phyloP scores from a whole-genome alignment of 2,329 filamentous ascomycete species.

The Clathrospora elynae region DNA sequence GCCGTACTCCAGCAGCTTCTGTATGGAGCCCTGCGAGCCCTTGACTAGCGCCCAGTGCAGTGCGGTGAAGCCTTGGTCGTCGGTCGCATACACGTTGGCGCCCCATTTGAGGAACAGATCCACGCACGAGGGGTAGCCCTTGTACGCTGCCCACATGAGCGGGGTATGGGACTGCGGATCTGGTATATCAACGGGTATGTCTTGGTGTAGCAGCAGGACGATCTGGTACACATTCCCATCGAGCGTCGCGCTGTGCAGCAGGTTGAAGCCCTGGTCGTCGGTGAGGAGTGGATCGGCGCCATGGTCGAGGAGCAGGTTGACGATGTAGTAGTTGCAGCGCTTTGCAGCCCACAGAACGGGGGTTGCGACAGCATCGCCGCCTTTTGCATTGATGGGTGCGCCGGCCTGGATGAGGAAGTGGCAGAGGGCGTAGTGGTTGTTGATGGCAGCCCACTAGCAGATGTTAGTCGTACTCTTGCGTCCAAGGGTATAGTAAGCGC shows the following conservation, averaged over 20 bases:
- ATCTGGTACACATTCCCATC: slow-evolving; percentile 94
- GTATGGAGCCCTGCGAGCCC: slow-evolving; percentile 84
- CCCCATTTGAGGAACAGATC: slow-evolving; percentile 94
- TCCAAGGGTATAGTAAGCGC: slow-evolving; percentile 33
- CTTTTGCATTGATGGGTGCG: slow-evolving; percentile 92
- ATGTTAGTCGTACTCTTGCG: not conserved
- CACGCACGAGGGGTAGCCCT: slow-evolving; percentile 89
- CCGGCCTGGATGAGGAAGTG: slow-evolving; percentile 87
- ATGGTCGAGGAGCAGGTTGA: slow-evolving; percentile 86
- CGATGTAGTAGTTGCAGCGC: slow-evolving; percentile 93
- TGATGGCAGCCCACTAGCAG: slow-evolving; percentile 87
- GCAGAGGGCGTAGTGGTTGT: slow-evolving; percentile 97
- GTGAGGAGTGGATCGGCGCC: slow-evolving; percentile 91
- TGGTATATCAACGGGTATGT: slow-evolving; percentile 88
- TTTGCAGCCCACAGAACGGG: slow-evolving; percentile 97
- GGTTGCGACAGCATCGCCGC: slow-evolving; percentile 92
- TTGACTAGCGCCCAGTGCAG: slow-evolving; percentile 97
- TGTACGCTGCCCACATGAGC: slow-evolving; percentile 99
- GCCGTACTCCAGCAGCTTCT: slow-evolving; percentile 94
- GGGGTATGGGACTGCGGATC: slow-evolving; percentile 91
- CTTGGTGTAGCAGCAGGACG: slow-evolving; percentile 87
- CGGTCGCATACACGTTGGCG: slow-evolving; percentile 85
- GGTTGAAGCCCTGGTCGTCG: slow-evolving; percentile 96
- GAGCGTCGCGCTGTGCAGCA: slow-evolving; percentile 94
- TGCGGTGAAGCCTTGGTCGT: slow-evolving; percentile 92